These are phyloP conservation scores for Boletus edulis DNA, from an alignment of 768 basidiomycete genomes.

Conservation along the genomic window DNA sequence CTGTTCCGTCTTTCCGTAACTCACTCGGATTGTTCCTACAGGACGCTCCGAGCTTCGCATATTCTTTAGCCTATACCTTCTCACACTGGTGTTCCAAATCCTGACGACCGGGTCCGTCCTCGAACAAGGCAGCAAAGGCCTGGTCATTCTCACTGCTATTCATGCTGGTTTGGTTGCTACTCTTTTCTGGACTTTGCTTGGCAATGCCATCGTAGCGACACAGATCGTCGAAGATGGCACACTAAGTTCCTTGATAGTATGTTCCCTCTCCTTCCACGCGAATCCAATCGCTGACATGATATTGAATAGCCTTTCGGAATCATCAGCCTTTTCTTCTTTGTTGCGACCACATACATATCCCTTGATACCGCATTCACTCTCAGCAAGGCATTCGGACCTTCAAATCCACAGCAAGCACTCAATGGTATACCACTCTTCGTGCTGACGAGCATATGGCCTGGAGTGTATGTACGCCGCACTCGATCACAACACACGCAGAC, in stretches of 20 bases:
- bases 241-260: conserved; percentile 60
- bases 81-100: conserved; percentile 77
- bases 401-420: conserved; percentile 54
- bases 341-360: conserved; percentile 75
- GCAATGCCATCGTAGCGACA: conserved; percentile 75
- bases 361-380: conserved; percentile 77
- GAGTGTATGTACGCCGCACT: conserved; percentile 46
- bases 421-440: conserved; percentile 77
- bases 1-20: neutral
- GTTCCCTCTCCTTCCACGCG: conserved; percentile 23
- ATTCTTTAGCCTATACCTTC: conserved; percentile 63
- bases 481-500: neutral
- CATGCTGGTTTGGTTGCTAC: conserved; percentile 77
- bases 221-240: conserved; percentile 94
- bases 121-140: conserved; percentile 67
- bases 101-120: conserved; percentile 78
- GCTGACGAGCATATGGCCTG: conserved; percentile 78
- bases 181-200: conserved; percentile 77
- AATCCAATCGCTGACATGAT: neutral
- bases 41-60: conserved; percentile 69
- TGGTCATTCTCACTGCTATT: conserved; percentile 71
- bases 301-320: conserved; percentile 57
- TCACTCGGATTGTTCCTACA: conserved; percentile 22
- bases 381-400: conserved; percentile 58
- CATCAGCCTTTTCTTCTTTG: conserved; percentile 59